A percentile compares a stretch with the other conserved stretches of the same genome.
Evolutionary conservation across 2,329 filamentous ascomycete genomes (phyloP).

Genomic region (Dothistroma septosporum): DNA sequence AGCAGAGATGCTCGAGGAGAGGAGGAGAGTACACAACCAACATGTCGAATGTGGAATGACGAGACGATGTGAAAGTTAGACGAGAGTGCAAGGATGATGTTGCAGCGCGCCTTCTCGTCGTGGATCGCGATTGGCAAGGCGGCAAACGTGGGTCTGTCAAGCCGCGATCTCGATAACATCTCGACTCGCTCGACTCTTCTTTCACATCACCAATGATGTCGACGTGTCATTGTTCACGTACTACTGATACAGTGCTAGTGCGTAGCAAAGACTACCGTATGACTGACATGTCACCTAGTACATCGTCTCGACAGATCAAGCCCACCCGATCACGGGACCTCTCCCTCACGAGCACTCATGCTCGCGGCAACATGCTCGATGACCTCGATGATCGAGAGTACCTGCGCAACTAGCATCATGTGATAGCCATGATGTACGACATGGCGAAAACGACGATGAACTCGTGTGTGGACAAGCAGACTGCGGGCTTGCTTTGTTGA

Average conservation of each 20-base stretch:
- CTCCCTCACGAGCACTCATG: too few species aligned
- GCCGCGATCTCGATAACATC: background rate
- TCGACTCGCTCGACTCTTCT: background rate
- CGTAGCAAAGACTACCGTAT: background rate
- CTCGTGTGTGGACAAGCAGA: too few species aligned
- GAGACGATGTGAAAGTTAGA: background rate
- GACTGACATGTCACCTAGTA: background rate
- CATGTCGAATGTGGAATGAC: background rate
- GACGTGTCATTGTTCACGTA: background rate
- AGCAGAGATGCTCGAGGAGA: background rate
- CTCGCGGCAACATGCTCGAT: too few species aligned
- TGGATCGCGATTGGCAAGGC: background rate
- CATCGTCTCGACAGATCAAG: too few species aligned
- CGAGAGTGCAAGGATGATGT: background rate
- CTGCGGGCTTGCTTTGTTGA: background rate
- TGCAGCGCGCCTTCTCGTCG: background rate
- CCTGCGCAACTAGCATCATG: too few species aligned
- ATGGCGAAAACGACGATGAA: too few species aligned
- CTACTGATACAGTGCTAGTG: background rate
- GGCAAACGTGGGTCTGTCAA: background rate
- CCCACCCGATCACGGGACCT: too few species aligned
- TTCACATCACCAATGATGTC: background rate
- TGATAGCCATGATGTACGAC: too few species aligned
- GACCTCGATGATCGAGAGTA: too few species aligned
- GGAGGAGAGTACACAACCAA: background rate